These are phyloP conservation scores for Lavandula angustifolia DNA, from an alignment of 257 asterid species.

Conservation along the genomic window DNA sequence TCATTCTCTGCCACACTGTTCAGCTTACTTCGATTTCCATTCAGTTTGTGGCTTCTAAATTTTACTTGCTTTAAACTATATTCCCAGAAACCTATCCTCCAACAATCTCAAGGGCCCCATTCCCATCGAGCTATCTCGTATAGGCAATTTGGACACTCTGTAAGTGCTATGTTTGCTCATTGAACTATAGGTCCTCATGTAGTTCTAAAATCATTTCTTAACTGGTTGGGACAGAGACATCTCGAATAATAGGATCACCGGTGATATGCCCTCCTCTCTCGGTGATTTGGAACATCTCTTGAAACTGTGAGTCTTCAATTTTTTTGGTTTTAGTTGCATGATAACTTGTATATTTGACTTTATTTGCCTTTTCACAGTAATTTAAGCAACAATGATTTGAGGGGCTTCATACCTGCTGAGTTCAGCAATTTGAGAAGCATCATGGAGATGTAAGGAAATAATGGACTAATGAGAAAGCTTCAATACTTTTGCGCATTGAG, in stretches of 20 bases:
- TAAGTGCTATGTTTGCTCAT: constrained; percentile 38
- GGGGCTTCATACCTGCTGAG: constrained; percentile 69
- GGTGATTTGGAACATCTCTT: constrained; percentile 93
- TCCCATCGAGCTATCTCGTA: constrained; percentile 81
- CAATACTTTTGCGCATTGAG: too few species aligned
- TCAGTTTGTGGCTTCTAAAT: too few species aligned
- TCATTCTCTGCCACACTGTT: too few species aligned
- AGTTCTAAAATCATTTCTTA: too few species aligned
- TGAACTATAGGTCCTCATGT: too few species aligned
- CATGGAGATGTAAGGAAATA: constrained; percentile 72
- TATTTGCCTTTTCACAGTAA: constrained; percentile 50
- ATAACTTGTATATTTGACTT: too few species aligned
- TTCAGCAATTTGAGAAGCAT: constrained; percentile 83
- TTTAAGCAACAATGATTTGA: constrained; percentile 62
- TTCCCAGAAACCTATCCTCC: constrained; percentile 68
- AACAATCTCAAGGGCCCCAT: constrained; percentile 69
- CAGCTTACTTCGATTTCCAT: too few species aligned
- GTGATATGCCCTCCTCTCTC: constrained; percentile 62
- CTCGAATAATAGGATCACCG: constrained; percentile 64
- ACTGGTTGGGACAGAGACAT: constrained; percentile 53
- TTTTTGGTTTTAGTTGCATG: background rate
- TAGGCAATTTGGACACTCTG: constrained; percentile 88
- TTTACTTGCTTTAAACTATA: too few species aligned
- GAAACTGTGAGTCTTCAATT: constrained; percentile 54
- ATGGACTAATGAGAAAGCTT: background rate